Conservation (phyloP, 257 asterid genomes). For the Penstemon eatonii region DNA sequence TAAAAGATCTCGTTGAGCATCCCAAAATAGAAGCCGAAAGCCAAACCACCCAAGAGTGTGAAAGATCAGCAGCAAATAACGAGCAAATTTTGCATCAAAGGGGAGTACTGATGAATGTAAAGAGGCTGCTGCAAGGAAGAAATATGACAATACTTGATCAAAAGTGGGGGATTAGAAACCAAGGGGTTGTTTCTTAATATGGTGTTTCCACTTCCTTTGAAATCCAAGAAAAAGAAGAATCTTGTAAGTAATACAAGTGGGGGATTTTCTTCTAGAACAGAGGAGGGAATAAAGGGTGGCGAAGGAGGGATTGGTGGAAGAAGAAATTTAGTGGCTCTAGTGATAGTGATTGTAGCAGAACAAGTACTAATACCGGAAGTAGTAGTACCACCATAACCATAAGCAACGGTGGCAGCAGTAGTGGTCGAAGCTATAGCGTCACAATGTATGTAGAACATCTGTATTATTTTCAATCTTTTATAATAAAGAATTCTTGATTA, state of each 20-base stretch:
- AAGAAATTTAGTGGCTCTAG: slow-evolving; percentile 52
- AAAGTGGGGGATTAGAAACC: slow-evolving; percentile 46
- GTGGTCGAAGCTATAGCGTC: slow-evolving; percentile 27
- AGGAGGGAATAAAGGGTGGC: slow-evolving; percentile 32
- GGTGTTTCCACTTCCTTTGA: slow-evolving; percentile 55
- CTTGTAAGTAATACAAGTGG: slow-evolving; percentile 27
- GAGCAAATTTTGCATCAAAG: slow-evolving; percentile 25
- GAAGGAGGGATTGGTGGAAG: slow-evolving; percentile 88
- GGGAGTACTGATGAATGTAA: slow-evolving; percentile 26
- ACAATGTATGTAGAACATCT: no score
- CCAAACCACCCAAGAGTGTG: background rate
- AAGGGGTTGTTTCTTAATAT: slow-evolving; percentile 61
- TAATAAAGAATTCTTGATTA: no score
- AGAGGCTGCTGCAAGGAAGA: slow-evolving; percentile 31
- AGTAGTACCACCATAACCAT: background rate
- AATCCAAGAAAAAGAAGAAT: slow-evolving; percentile 42
- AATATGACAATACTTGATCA: slow-evolving; percentile 28
- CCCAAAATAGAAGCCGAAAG: slow-evolving; percentile 20
- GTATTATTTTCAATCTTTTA: no score
- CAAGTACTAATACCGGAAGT: slow-evolving; percentile 27
- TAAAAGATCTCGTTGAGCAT: slow-evolving; percentile 71
- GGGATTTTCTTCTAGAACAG: slow-evolving; percentile 53
- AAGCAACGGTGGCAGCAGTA: slow-evolving; percentile 16
- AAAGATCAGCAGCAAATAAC: no score
- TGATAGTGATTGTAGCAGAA: slow-evolving; percentile 51